Base-by-base conservation (phyloP, 331 rosid genomes). In the Acacia concinna region DNA sequence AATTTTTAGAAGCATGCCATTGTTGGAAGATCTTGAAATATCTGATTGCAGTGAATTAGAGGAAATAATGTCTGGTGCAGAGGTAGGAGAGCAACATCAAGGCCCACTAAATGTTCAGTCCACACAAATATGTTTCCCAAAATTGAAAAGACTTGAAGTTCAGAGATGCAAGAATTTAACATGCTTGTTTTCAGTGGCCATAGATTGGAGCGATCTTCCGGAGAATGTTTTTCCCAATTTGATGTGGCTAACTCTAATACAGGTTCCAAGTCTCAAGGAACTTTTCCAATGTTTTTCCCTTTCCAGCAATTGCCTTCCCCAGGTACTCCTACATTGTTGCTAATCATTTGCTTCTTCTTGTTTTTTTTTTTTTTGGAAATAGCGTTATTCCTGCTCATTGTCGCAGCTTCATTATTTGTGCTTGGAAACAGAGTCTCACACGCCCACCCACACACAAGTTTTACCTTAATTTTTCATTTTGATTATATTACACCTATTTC, bases 231-330 rank as follows among this genome's bases (percentile, higher is more conserved):
- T 69, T 6, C 74, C 74, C 21, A 17, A 27, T 4, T 44, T 69
- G 14, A 15, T 11, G 12, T 0, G 0, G 2, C 3, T 69, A 6
- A 13, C 0, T 1, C 23, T 69, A 1, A 4, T 15, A 41, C 3
- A 25, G 3, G 37, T 69, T 3, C 37, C 57, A 25, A 27, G 21
- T 27, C 57, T 41, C 0, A 14, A 23, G 4, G 37, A 44, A 1
- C 23, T 69, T 11, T 43, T 38, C 2, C 74, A 44, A 1, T 8
- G 38, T 13, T 25, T 62, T 13, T 4, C 9, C 11, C 1, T 28
- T 5, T 28, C 68, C 21, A 30, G 15, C 4, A 8, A 13, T 7
- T 1, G 21, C 18, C 37, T 60, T 60, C 37, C 1, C 9, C 67
- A 60, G 68, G 41, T 63, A 6, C 68, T 17, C 4, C 0, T 0